A percentile compares a stretch with the other conserved stretches of the same genome.
Conservation (phyloP, 805 yeast genomes). For the Ogataea pini region DNA sequence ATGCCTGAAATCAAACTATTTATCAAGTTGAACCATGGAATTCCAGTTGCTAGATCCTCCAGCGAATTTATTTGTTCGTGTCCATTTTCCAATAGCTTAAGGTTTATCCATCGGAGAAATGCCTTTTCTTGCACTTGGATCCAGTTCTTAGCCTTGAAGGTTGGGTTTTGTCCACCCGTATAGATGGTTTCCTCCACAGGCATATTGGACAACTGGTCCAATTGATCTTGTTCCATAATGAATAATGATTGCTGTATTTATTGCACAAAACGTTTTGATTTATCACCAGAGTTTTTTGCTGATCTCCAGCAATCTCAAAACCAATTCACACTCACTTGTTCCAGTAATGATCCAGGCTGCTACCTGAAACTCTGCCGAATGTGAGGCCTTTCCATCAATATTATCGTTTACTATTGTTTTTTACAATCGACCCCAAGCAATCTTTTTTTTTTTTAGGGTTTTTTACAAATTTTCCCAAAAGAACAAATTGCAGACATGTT, state of each 20-base stretch:
- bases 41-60: conserved; percentile 43
- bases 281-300: background rate
- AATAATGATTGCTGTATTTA: background rate
- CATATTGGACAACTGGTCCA: conserved; percentile 1
- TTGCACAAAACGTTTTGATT: background rate
- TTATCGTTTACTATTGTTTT: background rate
- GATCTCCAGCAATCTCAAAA: background rate
- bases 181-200: conserved; percentile 2
- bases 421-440: background rate
- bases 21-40: conserved; percentile 40
- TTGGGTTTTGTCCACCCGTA: background rate
- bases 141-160: conserved; percentile 36
- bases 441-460: background rate
- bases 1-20: conserved; percentile 32
- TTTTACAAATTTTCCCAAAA: background rate
- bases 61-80: conserved; percentile 31
- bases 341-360: background rate
- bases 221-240: background rate
- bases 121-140: conserved; percentile 46
- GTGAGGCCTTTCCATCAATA: background rate
- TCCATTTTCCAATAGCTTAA: conserved; percentile 32
- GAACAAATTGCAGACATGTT: conserved; percentile 2
- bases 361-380: background rate
- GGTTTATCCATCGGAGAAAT: conserved; percentile 51
- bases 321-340: background rate